A percentile compares a stretch with the other conserved stretches of the same genome.
Evolutionary conservation across 2,329 filamentous ascomycete genomes (phyloP).

Genomic region (Stenocarpella maydis): DNA sequence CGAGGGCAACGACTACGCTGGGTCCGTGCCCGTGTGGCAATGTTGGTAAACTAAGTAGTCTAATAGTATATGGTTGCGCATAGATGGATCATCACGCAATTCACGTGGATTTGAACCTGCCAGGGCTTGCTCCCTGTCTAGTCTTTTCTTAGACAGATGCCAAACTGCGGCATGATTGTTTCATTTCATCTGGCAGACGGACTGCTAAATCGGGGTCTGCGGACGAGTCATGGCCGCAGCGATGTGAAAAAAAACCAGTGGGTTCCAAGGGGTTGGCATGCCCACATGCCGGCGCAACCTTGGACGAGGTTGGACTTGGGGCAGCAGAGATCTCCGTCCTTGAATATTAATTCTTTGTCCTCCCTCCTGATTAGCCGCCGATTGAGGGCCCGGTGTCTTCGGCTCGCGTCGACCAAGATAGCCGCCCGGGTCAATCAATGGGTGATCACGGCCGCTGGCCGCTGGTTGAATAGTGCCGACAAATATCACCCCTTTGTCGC

Average conservation of each 20-base stretch:
- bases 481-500: background rate
- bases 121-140: background rate
- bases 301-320: conserved; percentile 20
- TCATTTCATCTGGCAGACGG: conserved; percentile 10
- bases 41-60: conserved; percentile 2
- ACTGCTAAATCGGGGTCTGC: background rate
- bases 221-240: conserved; percentile 5
- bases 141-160: background rate
- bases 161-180: conserved; percentile 13
- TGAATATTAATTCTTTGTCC: background rate
- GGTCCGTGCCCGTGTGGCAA: background rate
- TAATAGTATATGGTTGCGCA: background rate
- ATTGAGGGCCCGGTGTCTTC: background rate
- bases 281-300: conserved; percentile 18
- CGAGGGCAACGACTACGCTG: background rate
- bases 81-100: background rate
- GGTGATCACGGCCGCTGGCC: conserved; percentile 13
- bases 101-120: background rate
- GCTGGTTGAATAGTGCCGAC: background rate
- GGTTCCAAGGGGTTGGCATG: conserved; percentile 17
- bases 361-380: background rate
- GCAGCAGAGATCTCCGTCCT: conserved; percentile 17
- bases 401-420: conserved; percentile 22
- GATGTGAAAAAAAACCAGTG: conserved; percentile 24
- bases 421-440: conserved; percentile 24